Conservation (phyloP, 1,284 basidiomycete species). For the Leccinum pachyderme region DNA sequence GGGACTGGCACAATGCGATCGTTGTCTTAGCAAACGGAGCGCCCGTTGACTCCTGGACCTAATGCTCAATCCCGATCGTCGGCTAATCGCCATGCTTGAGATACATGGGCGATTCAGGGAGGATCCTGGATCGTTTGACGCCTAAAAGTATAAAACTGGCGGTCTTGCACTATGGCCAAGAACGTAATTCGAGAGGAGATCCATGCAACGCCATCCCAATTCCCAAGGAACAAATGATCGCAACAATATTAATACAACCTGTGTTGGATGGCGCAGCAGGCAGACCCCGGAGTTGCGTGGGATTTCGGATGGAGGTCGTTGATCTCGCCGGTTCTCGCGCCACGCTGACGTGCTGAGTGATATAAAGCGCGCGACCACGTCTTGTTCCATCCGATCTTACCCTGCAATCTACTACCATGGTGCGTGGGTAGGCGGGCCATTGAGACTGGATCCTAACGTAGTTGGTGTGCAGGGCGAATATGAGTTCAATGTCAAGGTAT, state of each 20-base stretch:
- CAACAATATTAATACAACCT: too few species aligned
- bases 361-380: neutral
- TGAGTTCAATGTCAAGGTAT: conserved; percentile 33
- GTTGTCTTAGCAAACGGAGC: neutral
- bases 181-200: neutral
- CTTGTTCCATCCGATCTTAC: neutral
- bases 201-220: neutral
- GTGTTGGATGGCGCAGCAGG: neutral
- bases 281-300: conserved; percentile 6
- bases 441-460: neutral
- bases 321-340: neutral
- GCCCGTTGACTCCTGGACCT: too few species aligned
- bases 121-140: too few species aligned
- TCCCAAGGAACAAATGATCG: too few species aligned
- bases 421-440: conserved; percentile 9
- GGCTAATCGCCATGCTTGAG: too few species aligned
- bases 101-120: too few species aligned
- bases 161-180: too few species aligned
- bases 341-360: neutral
- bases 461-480: conserved; percentile 19
- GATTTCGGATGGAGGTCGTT: conserved; percentile 9
- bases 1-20: too few species aligned
- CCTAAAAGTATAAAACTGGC: too few species aligned
- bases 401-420: conserved; percentile 19
- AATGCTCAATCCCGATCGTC: too few species aligned